phyloP scores from a whole-genome alignment of 306 rosid species.

The Gastrolobium villosum region DNA sequence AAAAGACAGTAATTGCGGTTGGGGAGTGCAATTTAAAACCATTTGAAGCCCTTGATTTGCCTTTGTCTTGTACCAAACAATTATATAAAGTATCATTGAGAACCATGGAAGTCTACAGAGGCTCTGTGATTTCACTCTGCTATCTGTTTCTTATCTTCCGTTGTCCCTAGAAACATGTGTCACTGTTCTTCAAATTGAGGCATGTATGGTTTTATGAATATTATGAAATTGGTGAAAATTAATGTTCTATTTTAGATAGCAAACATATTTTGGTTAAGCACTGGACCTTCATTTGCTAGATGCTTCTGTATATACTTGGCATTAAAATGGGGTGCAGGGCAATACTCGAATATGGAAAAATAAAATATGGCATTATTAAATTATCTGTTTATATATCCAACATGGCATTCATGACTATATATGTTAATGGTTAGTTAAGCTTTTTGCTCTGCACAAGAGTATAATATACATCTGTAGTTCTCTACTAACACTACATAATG shows the following conservation, averaged over 20 bases:
- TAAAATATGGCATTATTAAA: neutral
- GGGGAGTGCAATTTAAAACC: neutral
- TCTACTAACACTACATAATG: neutral
- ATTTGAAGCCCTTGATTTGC: neutral
- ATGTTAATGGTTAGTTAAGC: neutral
- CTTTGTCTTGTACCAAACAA: neutral
- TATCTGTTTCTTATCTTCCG: constrained; percentile 16
- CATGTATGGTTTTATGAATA: neutral
- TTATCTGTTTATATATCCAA: constrained; percentile 14
- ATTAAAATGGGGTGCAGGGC: constrained; percentile 2
- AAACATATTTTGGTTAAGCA: neutral
- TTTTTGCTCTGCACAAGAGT: constrained; percentile 22
- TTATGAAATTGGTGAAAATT: constrained; percentile 12
- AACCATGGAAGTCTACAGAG: neutral
- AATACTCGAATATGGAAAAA: neutral
- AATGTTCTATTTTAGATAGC: neutral
- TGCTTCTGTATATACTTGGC: neutral
- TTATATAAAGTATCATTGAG: constrained; percentile 1
- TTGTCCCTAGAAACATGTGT: constrained; percentile 12
- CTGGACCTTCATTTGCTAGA: neutral
- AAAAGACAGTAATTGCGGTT: too few species aligned
- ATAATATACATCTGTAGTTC: neutral
- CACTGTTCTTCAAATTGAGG: constrained; percentile 24
- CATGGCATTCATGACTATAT: neutral
- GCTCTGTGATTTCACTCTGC: constrained; percentile 12